Evolutionary conservation across 257 asterid species (phyloP), one percentile per base, ranked within the genome.

Genomic region (Cynanchum wilfordii): DNA sequence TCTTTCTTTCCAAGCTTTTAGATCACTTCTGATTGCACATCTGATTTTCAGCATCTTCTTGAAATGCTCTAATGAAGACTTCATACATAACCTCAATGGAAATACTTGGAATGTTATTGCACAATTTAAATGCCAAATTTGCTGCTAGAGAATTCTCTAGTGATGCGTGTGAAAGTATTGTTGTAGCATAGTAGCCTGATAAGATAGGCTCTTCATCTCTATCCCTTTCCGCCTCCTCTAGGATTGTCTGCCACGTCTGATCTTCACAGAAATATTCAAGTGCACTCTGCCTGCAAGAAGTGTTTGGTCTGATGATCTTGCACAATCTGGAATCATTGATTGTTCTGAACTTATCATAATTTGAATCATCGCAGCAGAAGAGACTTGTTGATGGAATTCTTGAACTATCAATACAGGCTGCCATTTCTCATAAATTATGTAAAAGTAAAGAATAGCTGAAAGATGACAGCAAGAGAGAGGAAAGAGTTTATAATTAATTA

Each of bases 1-100:
- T 0, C 72, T 64, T 56, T 69, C 79, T 76, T 63, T 76, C 75
- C 67, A 76, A 7, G 75, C 79, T 60, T 66, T 69, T 5, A 76
- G 25, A 15, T 76, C 79, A 38, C 25, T 69, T 47, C 71, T 69
- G 22, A 76, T 62, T 9, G 71, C 75, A 1, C 12, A n/a, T 71
- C 60, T 54, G 45, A 76, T 69, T 57, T 57, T 40, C 74, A 29
- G 25, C 56, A 9, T 65, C 59, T 58, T 68, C 78, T 33, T 7
- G 22, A 52, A 75, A 74, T 25, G 38, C 68, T 49, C 24, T 64
- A 33, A 69, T 8, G 19, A 75, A 75, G 40, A 68, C 55, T 30
- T 69, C 63, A 50, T 57, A 33, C 27, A 75, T 52, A 29, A 50
- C 33, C 9, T 69, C 67, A 3, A 15, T 60, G 0, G 79, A 69